phyloP scores from a whole-genome alignment of 345 rosid species.

The Eucalyptus paniculata region DNA sequence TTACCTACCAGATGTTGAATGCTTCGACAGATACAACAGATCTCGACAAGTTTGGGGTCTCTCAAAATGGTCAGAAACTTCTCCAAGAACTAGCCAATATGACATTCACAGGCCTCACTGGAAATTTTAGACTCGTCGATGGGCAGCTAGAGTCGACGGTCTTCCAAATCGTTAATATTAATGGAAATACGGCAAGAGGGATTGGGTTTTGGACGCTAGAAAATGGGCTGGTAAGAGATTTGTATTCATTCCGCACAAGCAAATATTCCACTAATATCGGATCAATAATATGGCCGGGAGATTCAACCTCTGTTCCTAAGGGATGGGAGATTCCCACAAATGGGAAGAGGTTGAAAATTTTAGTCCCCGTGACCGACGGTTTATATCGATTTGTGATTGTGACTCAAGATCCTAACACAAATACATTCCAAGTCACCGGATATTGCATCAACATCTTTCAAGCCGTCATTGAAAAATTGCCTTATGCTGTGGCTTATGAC shows the following conservation, averaged over 20 bases:
- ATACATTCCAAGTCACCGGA: background rate
- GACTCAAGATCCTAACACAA: background rate
- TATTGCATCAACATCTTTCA: background rate
- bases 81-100: background rate
- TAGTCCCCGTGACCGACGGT: background rate
- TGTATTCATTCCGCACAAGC: background rate
- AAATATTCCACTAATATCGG: background rate
- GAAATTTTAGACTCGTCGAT: background rate
- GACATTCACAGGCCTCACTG: background rate
- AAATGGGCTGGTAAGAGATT: background rate
- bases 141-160: background rate
- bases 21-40: background rate
- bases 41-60: background rate
- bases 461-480: background rate
- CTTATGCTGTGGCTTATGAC: background rate
- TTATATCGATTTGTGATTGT: fast-evolving
- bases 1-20: background rate
- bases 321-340: background rate
- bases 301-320: background rate
- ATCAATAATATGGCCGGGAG: background rate
- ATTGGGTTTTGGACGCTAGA: background rate
- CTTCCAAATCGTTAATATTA: background rate
- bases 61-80: background rate
- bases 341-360: background rate
- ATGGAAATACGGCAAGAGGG: background rate